Evolutionary conservation across 139 green algal genomes (phyloP).

Genomic region (Limnomonas spitsbergensis): DNA sequence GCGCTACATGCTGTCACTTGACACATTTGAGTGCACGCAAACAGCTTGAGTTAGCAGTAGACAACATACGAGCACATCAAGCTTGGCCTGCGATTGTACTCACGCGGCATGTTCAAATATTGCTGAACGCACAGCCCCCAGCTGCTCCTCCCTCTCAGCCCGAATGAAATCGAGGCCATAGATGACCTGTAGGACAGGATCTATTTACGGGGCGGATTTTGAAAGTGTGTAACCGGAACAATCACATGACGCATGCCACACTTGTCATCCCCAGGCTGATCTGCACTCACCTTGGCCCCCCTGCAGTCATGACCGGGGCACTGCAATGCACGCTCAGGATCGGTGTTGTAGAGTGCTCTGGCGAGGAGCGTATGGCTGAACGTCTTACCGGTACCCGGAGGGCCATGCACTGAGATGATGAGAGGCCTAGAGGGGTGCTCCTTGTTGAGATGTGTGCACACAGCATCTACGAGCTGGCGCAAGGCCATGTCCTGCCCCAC

Average conservation of each 20-base stretch:
- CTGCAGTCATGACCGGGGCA: constrained; percentile 33
- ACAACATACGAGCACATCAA: no score
- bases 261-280: no score
- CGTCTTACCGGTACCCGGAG: constrained; percentile 89
- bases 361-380: constrained; percentile 73
- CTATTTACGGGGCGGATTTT: background rate
- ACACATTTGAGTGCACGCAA: no score
- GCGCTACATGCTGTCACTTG: background rate
- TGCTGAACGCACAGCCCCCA: constrained; percentile 37
- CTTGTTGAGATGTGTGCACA: constrained; percentile 74
- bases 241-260: no score
- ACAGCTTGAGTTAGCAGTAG: no score
- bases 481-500: constrained; percentile 77
- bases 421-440: constrained; percentile 61
- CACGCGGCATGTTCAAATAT: constrained; percentile 62
- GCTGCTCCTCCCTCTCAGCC: constrained; percentile 55
- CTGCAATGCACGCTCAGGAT: constrained; percentile 15
- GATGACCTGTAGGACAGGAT: constrained; percentile 60
- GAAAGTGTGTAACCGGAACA: background rate
- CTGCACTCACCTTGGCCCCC: constrained; percentile 29
- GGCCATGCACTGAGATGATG: constrained; percentile 81
- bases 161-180: constrained; percentile 80
- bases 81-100: background rate
- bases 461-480: constrained; percentile 53
- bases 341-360: constrained; percentile 69